These are phyloP conservation scores for Sequoia sempervirens DNA, from an alignment of 75 land plant genomes.

Conservation along the genomic window DNA sequence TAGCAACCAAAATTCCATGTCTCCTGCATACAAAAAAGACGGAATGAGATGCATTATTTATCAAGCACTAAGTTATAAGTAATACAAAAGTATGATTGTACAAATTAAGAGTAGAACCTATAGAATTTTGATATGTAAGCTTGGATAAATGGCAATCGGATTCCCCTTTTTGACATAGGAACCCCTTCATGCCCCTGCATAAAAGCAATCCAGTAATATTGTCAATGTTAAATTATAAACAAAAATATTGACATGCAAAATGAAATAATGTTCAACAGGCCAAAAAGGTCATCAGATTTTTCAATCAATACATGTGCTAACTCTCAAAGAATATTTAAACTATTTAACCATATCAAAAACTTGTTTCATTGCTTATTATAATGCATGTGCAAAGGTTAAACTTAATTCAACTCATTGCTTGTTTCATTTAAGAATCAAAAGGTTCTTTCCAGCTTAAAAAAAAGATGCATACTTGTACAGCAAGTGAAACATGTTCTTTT, in stretches of 20 bases:
- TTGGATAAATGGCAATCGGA: slow-evolving; percentile 54
- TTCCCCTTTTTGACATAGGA: slow-evolving; percentile 7
- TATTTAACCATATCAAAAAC: neutral
- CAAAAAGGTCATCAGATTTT: neutral
- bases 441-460: neutral
- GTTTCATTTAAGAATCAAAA: slow-evolving; percentile 4
- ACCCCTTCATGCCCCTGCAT: slow-evolving; percentile 43
- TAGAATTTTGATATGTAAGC: slow-evolving; percentile 35
- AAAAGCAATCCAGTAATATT: neutral
- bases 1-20: slow-evolving; percentile 77
- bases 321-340: neutral
- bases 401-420: neutral
- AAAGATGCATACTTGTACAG: slow-evolving; percentile 39
- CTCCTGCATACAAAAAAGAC: slow-evolving; percentile 50
- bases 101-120: slow-evolving; percentile 21
- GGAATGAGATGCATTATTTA: neutral
- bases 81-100: neutral
- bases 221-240: neutral
- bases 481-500: slow-evolving; percentile 23
- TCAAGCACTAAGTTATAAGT: neutral
- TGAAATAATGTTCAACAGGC: neutral
- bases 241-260: neutral
- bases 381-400: neutral
- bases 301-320: neutral
- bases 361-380: neutral